A percentile compares a stretch with the other conserved stretches of the same genome.
Evolutionary conservation across 352 stramenopile genomes (phyloP).

Genomic region (Elongisporangium anandrum): DNA sequence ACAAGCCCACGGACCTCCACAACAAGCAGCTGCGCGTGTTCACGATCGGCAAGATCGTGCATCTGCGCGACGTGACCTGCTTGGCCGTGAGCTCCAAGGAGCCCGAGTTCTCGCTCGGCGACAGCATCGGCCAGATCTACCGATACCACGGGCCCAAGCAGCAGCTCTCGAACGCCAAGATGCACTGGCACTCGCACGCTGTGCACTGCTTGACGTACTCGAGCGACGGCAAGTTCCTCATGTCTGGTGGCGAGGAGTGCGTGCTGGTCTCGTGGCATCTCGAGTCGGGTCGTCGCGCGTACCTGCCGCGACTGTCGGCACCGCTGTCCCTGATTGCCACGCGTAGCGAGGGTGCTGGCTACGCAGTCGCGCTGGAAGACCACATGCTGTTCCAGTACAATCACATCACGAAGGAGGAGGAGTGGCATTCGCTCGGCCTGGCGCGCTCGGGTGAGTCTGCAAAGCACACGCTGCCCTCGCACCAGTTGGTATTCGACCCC

Average conservation of each 20-base stretch:
- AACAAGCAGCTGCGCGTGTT: conserved; percentile 22
- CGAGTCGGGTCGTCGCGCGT: conserved; percentile 63
- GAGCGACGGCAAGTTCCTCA: conserved; percentile 64
- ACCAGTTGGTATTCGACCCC: conserved; percentile 59
- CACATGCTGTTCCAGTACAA: conserved; percentile 84
- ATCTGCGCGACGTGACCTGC: conserved; percentile 52
- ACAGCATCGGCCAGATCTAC: conserved; percentile 61
- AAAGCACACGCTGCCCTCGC: conserved; percentile 37
- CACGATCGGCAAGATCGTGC: conserved; percentile 33
- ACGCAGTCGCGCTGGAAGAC: conserved; percentile 61
- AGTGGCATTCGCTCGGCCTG: conserved; percentile 67
- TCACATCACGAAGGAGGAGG: conserved; percentile 62
- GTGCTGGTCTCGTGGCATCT: conserved; percentile 87
- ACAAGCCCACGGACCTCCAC: conserved; percentile 11
- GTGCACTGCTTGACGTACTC: conserved; percentile 74
- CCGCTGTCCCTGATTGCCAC: conserved; percentile 49
- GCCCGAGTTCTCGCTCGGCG: conserved; percentile 63
- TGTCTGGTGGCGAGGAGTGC: conserved; percentile 84
- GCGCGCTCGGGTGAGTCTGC: conserved; percentile 44
- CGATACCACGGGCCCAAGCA: conserved; percentile 26
- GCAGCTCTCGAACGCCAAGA: conserved; percentile 31
- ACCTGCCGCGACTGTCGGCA: conserved; percentile 74
- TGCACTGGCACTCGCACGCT: conserved; percentile 87
- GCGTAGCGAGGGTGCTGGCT: conserved; percentile 44
- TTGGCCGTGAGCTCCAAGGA: conserved; percentile 44